Evolutionary conservation across 116 monocot genomes (phyloP), one percentile per base, ranked within the genome.

Genomic region (Posidonia oceanica): DNA sequence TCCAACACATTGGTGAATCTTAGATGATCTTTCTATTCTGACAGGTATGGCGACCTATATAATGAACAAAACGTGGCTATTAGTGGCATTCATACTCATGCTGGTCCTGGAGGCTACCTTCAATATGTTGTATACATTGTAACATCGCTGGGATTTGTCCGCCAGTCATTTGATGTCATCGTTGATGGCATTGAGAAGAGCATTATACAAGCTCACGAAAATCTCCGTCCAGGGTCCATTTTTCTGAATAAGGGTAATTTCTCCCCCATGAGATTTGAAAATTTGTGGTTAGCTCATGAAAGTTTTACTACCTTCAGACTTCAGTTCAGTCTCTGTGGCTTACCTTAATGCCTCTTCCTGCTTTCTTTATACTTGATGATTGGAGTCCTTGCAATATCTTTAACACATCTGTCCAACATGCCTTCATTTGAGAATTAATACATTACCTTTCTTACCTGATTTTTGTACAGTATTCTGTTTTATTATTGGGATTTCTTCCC

Each of bases 81-180:
- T 64, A 92, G 87, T 80, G 97, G 97, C 53, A 97, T 85, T 72
- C 97, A 97, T 67, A 92, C 97, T 52, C 97, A 97, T 79, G 86
- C 87, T 76, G 97, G 97, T 8, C 97, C 97, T 72, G 97, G 97
- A 14, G 97, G 97, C 67, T 97, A 97, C 77, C 97, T 97, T 79
- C 97, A 97, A 59, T 92, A 97, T 80, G 76, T 97, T 63, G 80
- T 84, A 20, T 97, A 97, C 69, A 87, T 97, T 75, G 73, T 97
- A 20, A 97, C 97, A 61, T 92, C 97, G 58, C 69, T 97, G 64
- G 97, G 97, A 14, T 97, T 97, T 66, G 87, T 97, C 22, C 85
- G 79, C 48, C 92, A 97, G 72, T 92, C 97, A 70, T 97, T 97
- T 72, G 84, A 97, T 76, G 92, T 79, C 39, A 74, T 97, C 75